Evolutionary conservation across 2,329 filamentous ascomycete genomes (phyloP).

Genomic region (Cordyceps tenuipes): DNA sequence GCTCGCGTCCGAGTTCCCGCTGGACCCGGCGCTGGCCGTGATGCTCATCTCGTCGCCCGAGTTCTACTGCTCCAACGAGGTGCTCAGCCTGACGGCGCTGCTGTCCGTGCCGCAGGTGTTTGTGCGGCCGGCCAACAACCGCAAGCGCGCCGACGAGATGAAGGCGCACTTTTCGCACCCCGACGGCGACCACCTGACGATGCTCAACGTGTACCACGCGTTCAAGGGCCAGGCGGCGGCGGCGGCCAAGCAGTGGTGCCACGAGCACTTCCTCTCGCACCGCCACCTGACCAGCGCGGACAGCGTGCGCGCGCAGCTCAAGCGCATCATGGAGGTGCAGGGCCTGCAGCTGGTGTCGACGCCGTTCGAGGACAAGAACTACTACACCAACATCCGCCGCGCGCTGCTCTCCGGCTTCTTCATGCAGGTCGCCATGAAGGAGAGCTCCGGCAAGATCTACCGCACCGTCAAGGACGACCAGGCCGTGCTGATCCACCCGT

Average conservation of each 20-base stretch:
- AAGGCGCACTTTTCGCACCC: constrained; percentile 87
- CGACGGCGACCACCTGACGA: constrained; percentile 90
- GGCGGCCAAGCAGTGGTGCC: constrained; percentile 85
- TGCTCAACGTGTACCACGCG: constrained; percentile 96
- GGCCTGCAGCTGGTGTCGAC: constrained; percentile 82
- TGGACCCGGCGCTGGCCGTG: constrained; percentile 88
- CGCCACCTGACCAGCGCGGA: constrained; percentile 87
- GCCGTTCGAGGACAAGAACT: constrained; percentile 88
- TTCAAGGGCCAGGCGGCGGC: constrained; percentile 66
- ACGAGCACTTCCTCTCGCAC: constrained; percentile 89
- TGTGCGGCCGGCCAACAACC: constrained; percentile 72
- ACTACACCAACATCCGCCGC: constrained; percentile 94
- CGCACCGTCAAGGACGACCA: constrained; percentile 96
- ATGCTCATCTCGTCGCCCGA: constrained; percentile 98
- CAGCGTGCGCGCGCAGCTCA: constrained; percentile 84
- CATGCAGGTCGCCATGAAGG: constrained; percentile 98
- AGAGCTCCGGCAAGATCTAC: constrained; percentile 82
- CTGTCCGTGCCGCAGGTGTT: constrained; percentile 94
- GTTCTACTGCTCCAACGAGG: constrained; percentile 98
- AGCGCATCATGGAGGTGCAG: constrained; percentile 93
- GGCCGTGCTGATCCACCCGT: constrained; percentile 85
- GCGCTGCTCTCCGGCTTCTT: constrained; percentile 94
- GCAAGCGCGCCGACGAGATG: constrained; percentile 95
- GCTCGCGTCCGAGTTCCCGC: constrained; percentile 87
- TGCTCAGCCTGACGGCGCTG: constrained; percentile 86